Base-by-base conservation (phyloP, 1,284 basidiomycete genomes). In the Sanghuangporus weigelae region DNA sequence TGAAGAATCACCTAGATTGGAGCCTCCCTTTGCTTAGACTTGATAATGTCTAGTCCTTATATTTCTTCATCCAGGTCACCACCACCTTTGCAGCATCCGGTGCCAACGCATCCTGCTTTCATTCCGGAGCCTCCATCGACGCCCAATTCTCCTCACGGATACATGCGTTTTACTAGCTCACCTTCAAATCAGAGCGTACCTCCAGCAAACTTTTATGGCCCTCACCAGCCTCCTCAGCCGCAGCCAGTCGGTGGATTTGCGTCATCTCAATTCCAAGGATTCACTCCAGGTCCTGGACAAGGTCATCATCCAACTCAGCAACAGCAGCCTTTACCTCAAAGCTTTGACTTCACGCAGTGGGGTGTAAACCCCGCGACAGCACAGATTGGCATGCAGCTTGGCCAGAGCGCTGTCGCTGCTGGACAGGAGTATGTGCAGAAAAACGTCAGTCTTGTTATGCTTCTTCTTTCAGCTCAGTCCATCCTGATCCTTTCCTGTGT, bases 381-480 rank as follows among this genome's bases (percentile, higher is more conserved):
- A 0, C 93, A 97, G 75, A 91, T 99, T 76, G 95, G 96, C 38
- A 92, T 99, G 82, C 96, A 98, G 75, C 87, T 99, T 53, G 95
- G 96, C 5, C 88, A 90, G 69, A 95, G 87, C 69, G 95, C 96
- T 0, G 92, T 98, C 1, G 87, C 89, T 12, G 96, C 95, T 0
- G 96, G 96, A 0, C 95, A 96, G 72, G 93, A 96, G 64, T 99
- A 99, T 69, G 88, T 99, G 44, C 92, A 96, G 76, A 92, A 90
- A 76, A 98, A 98, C 74, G 92, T 95, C 69, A 67, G 89, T 80
- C 19, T 21, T 26, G 12, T 38, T 19, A 36, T 40, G 31, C 49
- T 23, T 49, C 7, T 59, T 65, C 7, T 63, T 55, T 48, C 62
- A 31, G 53, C 53, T 50, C 31, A 23, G 40, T 38, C 16, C 39